Percentiles rank a stretch among this genome's conserved stretches.
Evolutionary conservation across 2,329 filamentous ascomycete genomes (phyloP).

Genomic region (Metarhizium anisopliae): DNA sequence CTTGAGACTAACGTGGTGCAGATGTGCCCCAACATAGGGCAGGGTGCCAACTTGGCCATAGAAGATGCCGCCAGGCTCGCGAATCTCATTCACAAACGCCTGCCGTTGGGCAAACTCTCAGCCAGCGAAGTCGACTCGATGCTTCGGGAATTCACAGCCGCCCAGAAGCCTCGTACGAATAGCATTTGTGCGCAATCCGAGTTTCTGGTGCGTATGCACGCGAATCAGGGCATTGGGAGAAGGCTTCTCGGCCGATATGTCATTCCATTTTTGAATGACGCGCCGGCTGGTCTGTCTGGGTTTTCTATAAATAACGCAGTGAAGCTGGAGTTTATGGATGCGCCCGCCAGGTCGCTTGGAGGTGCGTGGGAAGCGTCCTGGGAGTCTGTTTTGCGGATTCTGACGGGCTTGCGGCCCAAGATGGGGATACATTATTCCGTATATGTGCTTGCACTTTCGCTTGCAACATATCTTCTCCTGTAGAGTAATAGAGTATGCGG

Average conservation of each 20-base stretch:
- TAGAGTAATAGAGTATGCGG: not conserved
- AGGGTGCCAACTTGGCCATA: slow-evolving; percentile 14
- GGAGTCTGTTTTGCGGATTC: not conserved
- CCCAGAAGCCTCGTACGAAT: slow-evolving; percentile 1
- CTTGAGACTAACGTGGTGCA: not conserved
- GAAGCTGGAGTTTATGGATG: not conserved
- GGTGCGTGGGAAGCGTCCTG: slow-evolving; percentile 3
- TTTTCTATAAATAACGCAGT: slow-evolving; percentile 1
- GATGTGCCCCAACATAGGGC: slow-evolving; percentile 12
- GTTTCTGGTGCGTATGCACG: slow-evolving; percentile 10
- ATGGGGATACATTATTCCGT: not conserved
- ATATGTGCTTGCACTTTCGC: not conserved
- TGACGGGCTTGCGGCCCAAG: not conserved
- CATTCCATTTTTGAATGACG: slow-evolving; percentile 7
- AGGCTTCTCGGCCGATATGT: slow-evolving; percentile 6
- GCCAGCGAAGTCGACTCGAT: not conserved
- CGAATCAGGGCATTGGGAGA: slow-evolving; percentile 5
- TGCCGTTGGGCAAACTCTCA: not conserved
- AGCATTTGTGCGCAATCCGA: slow-evolving; percentile 8
- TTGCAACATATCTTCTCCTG: not conserved
- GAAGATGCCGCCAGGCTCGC: slow-evolving; percentile 10
- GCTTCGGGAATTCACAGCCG: not conserved
- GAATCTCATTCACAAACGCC: slow-evolving; percentile 5
- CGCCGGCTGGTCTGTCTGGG: slow-evolving; percentile 7
- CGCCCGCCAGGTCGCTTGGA: not conserved